These are phyloP conservation scores for Ilyonectria sp. DNA, from an alignment of 2,329 filamentous ascomycete species.

Conservation along the genomic window DNA sequence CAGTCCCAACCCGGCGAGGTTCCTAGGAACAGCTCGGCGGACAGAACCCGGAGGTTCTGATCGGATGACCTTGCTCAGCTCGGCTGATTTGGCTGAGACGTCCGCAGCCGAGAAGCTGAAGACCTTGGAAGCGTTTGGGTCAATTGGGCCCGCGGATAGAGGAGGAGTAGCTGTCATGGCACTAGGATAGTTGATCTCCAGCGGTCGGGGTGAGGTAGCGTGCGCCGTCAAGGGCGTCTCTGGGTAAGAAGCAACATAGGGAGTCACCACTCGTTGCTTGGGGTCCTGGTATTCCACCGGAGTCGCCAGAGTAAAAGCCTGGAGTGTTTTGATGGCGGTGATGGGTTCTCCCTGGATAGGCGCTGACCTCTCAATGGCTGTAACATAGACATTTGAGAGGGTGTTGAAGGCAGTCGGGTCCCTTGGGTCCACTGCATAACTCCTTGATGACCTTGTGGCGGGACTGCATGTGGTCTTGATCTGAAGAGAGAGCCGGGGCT, in stretches of 20 bases:
- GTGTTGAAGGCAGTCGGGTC: slow-evolving; percentile 78
- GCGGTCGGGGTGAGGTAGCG: slow-evolving; percentile 63
- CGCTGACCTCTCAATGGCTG: slow-evolving; percentile 72
- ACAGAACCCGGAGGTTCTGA: slow-evolving; percentile 35
- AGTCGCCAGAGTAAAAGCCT: slow-evolving; percentile 50
- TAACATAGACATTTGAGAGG: slow-evolving; percentile 75
- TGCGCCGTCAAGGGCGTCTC: slow-evolving; percentile 69
- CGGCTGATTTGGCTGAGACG: slow-evolving; percentile 36
- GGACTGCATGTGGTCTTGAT: slow-evolving; percentile 63
- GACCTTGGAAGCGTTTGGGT: slow-evolving; percentile 57
- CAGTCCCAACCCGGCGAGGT: slow-evolving; percentile 33
- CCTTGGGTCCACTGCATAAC: slow-evolving; percentile 63
- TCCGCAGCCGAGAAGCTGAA: slow-evolving; percentile 64
- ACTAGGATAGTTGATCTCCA: slow-evolving; percentile 66
- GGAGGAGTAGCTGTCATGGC: slow-evolving; percentile 74
- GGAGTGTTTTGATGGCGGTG: slow-evolving; percentile 64
- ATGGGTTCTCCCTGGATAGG: slow-evolving; percentile 63
- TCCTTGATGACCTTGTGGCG: slow-evolving; percentile 53
- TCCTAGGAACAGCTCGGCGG: slow-evolving; percentile 28
- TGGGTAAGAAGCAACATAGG: slow-evolving; percentile 63
- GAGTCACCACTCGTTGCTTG: slow-evolving; percentile 58
- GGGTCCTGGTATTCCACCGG: slow-evolving; percentile 51
- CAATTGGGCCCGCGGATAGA: slow-evolving; percentile 67
- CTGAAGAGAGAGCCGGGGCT: slow-evolving; percentile 71
- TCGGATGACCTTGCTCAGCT: slow-evolving; percentile 22